These are phyloP conservation scores for Tieghemostelium lacteum DNA, from an alignment of 78 protist genomes.

Conservation along the genomic window DNA sequence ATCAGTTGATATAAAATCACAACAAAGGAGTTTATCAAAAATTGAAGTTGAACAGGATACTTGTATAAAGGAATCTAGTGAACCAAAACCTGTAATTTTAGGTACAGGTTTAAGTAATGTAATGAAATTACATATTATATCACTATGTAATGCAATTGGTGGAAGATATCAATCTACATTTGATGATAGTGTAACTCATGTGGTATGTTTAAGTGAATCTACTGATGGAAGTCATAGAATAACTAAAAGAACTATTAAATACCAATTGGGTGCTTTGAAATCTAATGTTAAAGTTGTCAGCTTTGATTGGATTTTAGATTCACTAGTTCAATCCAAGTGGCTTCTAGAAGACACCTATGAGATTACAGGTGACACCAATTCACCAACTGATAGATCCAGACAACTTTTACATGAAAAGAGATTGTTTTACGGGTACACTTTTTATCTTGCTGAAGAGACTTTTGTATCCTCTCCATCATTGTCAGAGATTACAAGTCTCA, in stretches of 20 bases:
- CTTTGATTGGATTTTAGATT: conserved; percentile 65
- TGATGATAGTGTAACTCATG: conserved; percentile 36
- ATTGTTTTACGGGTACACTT: conserved; percentile 35
- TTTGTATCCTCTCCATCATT: conserved; percentile 28
- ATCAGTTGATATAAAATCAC: not conserved
- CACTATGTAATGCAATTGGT: conserved; percentile 19
- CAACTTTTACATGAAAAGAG: conserved; percentile 26
- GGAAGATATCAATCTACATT: conserved; percentile 17
- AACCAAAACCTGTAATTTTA: conserved; percentile 52
- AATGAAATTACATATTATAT: conserved; percentile 44
- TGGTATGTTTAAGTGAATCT: conserved; percentile 16
- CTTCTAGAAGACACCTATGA: conserved; percentile 30
- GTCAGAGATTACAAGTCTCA: conserved; percentile 10
- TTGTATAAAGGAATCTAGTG: no score
- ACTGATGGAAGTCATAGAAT: not conserved
- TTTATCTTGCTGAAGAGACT: conserved; percentile 53
- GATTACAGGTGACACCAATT: conserved; percentile 33
- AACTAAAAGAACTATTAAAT: conserved; percentile 49
- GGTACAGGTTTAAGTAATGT: conserved; percentile 18
- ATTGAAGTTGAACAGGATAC: no score
- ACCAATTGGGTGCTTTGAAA: conserved; percentile 27
- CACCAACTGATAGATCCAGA: conserved; percentile 55
- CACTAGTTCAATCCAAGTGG: conserved; percentile 39
- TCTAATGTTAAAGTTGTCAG: conserved; percentile 34
- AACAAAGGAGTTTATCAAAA: not conserved